Conservation (phyloP, 2,329 filamentous ascomycete genomes). For the Penicillium sp. region DNA sequence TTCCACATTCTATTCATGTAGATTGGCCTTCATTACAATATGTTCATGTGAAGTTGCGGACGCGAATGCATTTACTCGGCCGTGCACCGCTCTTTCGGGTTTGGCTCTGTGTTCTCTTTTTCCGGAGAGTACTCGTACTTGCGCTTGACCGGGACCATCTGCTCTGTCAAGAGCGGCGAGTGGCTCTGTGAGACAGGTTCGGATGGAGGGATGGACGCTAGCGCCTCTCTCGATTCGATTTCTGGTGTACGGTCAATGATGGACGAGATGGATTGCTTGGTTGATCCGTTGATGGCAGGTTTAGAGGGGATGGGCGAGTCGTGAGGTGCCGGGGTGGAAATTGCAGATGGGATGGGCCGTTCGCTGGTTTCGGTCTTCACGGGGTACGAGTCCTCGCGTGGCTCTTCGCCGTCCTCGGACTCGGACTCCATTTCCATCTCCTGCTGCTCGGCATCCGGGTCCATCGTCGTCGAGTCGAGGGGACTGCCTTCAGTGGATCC, state of each 20-base stretch:
- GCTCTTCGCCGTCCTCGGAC: conserved; percentile 26
- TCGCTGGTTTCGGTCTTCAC: conserved; percentile 30
- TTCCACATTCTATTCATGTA: no score
- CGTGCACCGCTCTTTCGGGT: conserved; percentile 15
- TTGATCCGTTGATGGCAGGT: conserved; percentile 25
- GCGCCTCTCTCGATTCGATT: conserved; percentile 20
- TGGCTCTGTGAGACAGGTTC: conserved; percentile 20
- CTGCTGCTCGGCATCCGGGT: conserved; percentile 28
- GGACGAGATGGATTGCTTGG: conserved; percentile 38
- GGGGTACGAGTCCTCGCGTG: conserved; percentile 17
- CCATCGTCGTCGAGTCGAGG: conserved; percentile 25
- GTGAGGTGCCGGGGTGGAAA: conserved; percentile 9
- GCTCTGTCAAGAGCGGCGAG: conserved; percentile 11
- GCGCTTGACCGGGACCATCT: conserved; percentile 18
- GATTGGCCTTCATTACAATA: no score
- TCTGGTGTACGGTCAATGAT: conserved; percentile 36
- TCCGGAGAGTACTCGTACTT: conserved; percentile 22
- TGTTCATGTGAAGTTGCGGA: no score
- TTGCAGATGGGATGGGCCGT: conserved; percentile 16
- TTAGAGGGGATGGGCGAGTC: conserved; percentile 13
- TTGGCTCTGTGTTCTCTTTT: conserved; percentile 24
- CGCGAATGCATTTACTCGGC: conserved; percentile 12
- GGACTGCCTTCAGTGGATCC: conserved; percentile 36
- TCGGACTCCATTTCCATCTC: conserved; percentile 31
- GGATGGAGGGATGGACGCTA: conserved; percentile 18